Base-by-base conservation (phyloP, 1,284 basidiomycete species). In the Ceratobasidium sp. region DNA sequence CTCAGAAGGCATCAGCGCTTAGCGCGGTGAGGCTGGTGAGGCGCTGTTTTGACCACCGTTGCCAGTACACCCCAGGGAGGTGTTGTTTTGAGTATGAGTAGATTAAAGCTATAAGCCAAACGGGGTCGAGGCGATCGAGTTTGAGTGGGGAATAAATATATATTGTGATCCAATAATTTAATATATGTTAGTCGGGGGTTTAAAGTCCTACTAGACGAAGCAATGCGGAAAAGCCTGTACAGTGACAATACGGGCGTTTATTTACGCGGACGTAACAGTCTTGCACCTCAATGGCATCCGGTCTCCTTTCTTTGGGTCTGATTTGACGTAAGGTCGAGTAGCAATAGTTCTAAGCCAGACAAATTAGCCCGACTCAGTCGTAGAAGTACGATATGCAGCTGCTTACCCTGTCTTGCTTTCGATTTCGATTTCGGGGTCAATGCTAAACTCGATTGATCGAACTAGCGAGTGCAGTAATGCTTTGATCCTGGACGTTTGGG, bases 401-500 rank as follows among this genome's bases (percentile, higher is more conserved):
- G 58, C 80, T 53, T 64, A 80, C 80, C 42, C 78, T n/a, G 72
- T 44, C 58, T 76, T 77, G 28, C 46, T 61, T 26, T 72, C 60
- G 5, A 80, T 70, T n/a, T 76, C 76, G 18, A 76, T 33, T 9
- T 28, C 26, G 18, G 80, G 78, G 33, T 76, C 63, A 44, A 83
- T 79, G n/a, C 55, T 53, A 56, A 84, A 82, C 53, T 81, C 78
- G 76, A 84, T 82, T 5, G 73, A 56, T 20, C 82, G 81, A 10
- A 83, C 46, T 15, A 82, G 70, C 0, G 81, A 79, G 78, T 81
- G 83, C 0, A 83, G 66, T 15, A 83, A 61, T 6, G 80, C 81
- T 78, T 84, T 84, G 80, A 84, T 83, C 70, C 83, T 83, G 42
- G 49, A 84, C 83, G 33, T 71, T 55, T 42, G 81, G 82, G 81